Conservation (phyloP, 2,329 filamentous ascomycete species). For the Pyrenophora seminiperda region DNA sequence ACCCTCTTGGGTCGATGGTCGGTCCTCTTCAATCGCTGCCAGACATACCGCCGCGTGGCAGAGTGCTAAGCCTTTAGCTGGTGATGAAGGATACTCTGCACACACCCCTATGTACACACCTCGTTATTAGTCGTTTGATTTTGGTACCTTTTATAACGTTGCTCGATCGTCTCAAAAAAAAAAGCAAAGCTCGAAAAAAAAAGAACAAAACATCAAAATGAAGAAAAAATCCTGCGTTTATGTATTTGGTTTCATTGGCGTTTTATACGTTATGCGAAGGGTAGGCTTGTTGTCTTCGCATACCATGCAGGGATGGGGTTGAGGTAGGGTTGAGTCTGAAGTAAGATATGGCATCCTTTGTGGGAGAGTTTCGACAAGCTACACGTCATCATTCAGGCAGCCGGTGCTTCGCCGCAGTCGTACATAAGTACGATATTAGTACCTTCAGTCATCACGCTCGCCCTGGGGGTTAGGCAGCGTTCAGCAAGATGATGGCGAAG, state of each 20-base stretch:
- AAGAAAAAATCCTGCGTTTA: background rate
- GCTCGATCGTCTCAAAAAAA: background rate
- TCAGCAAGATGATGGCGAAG: background rate
- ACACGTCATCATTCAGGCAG: background rate
- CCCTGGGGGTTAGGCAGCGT: no score
- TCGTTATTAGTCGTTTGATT: no score
- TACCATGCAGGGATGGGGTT: background rate
- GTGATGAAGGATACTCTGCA: no score
- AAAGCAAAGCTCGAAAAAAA: background rate
- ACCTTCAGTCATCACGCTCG: background rate
- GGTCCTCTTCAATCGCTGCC: no score
- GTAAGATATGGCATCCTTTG: no score
- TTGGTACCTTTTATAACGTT: no score
- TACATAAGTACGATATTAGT: background rate
- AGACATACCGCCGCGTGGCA: no score
- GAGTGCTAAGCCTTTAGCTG: no score
- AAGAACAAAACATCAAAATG: accelerated
- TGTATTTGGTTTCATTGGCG: background rate
- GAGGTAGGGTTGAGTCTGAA: background rate
- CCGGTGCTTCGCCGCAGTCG: background rate
- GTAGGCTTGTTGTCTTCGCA: background rate
- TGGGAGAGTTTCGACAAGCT: background rate
- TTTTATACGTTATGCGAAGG: conserved; percentile 5
- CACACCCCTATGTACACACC: no score
- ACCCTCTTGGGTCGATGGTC: no score